Base-by-base conservation (phyloP, 2,329 filamentous ascomycete genomes). In the Penicillium freii region DNA sequence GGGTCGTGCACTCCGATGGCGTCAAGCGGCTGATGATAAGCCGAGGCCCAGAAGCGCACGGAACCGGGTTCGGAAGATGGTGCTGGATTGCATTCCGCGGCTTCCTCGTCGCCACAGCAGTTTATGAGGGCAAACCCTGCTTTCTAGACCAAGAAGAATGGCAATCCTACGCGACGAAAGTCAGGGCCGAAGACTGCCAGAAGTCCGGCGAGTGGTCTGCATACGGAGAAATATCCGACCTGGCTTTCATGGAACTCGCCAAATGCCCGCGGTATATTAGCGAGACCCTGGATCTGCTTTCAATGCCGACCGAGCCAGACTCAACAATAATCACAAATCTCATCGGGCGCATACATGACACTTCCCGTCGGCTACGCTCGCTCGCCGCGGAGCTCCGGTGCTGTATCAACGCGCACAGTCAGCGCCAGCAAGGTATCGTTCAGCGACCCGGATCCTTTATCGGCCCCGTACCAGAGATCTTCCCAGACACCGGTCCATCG, bases 51-150 rank as follows among this genome's bases (percentile, higher is more conserved):
- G 58, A 54, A n/a, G 56, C 60, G 7, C 69, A 74, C 51, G 56
- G 62, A 4, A 51, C 55, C 4, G 73, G 71, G 1, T 66, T 76
- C 42, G 72, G 70, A 23, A 66, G 69, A 19, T 68, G 67, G n/a
- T 70, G 73, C 38, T 76, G 69, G 57, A 65, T 74, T 21, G 70
- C 72, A 0, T 76, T 74, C 61, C 69, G 75, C 7, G 72, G 73
- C 3, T 73, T 75, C 25, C 63, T 76, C 21, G 61, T 76, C 11
- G 70, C 73, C 6, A 68, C 71, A 3, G 70, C 74, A 0, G 65
- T 74, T 9, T 66, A 71, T 21, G 61, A 70, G 39, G 69, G 69
- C 8, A 65, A 68, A 10, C 63, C 70, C 5, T 77, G 74, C 44
- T 76, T 77, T 34, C 64, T 77, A 3, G 69, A 69, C 29, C 58